Evolutionary conservation across 306 rosid species (phyloP).

Genomic region (Corylus americana): DNA sequence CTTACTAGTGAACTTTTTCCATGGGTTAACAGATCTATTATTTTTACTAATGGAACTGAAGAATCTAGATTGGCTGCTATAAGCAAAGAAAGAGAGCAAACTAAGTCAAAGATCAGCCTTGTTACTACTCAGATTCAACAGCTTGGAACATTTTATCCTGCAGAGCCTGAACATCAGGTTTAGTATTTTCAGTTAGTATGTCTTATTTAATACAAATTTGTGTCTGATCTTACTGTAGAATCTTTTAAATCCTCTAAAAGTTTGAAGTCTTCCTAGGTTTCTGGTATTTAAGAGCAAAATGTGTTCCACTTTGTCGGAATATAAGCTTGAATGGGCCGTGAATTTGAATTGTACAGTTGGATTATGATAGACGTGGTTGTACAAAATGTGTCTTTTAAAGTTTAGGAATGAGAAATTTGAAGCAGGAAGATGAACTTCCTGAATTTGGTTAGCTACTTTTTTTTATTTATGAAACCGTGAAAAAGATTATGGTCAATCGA

Average conservation of each 20-base stretch:
- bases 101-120: constrained; percentile 67
- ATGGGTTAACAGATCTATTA: constrained; percentile 62
- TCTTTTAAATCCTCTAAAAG: neutral
- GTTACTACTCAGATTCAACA: constrained; percentile 85
- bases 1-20: constrained; percentile 13
- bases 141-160: constrained; percentile 67
- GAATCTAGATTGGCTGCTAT: constrained; percentile 71
- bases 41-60: constrained; percentile 80
- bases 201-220: neutral
- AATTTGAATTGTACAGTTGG: constrained; percentile 15
- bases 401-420: neutral
- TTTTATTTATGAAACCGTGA: neutral
- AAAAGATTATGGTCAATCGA: neutral
- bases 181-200: constrained; percentile 13
- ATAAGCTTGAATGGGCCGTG: constrained; percentile 1
- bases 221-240: constrained; percentile 14
- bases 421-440: neutral
- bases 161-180: constrained; percentile 97
- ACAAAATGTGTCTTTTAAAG: constrained; percentile 6
- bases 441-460: neutral
- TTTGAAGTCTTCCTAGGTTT: neutral
- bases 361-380: constrained; percentile 7
- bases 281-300: neutral
- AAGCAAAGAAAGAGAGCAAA: constrained; percentile 87
- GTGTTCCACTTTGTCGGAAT: constrained; percentile 1